These are phyloP conservation scores for Phaeophleospora eucalypticola DNA, from an alignment of 2,329 filamentous ascomycete genomes.

Conservation along the genomic window DNA sequence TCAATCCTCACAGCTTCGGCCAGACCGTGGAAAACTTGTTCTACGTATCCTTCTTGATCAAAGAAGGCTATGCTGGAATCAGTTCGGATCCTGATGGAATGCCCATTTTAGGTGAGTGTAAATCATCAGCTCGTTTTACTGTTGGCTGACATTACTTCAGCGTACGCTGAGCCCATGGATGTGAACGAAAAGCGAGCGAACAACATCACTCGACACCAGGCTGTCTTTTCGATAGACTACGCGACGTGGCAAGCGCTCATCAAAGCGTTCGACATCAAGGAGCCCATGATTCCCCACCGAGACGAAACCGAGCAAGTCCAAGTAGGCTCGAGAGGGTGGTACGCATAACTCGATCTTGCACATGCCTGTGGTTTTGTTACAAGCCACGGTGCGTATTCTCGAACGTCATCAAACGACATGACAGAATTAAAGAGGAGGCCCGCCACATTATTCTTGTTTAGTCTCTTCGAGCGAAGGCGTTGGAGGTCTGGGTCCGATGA, in stretches of 20 bases:
- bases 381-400: too few species aligned
- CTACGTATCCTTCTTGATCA: slow-evolving; percentile 89
- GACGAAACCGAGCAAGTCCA: slow-evolving; percentile 52
- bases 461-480: not conserved
- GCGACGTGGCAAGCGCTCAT: slow-evolving; percentile 76
- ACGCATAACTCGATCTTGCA: slow-evolving; percentile 43
- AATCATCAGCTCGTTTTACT: not conserved
- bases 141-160: not conserved
- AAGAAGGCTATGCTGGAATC: slow-evolving; percentile 76
- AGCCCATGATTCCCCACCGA: slow-evolving; percentile 81
- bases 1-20: slow-evolving; percentile 86
- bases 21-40: slow-evolving; percentile 97
- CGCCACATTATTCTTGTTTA: not conserved
- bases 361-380: not conserved
- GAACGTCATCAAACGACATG: too few species aligned
- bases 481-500: not conserved
- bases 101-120: slow-evolving; percentile 75
- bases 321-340: slow-evolving; percentile 62
- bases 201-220: slow-evolving; percentile 59
- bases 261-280: slow-evolving; percentile 67
- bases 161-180: not conserved
- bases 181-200: not conserved
- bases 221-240: slow-evolving; percentile 84
- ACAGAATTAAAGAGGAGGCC: not conserved
- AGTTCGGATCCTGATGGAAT: slow-evolving; percentile 67